Percentiles rank a stretch among this genome's conserved stretches.
phyloP scores from a whole-genome alignment of 2,329 filamentous ascomycete genomes.

The Monilinia polystroma region DNA sequence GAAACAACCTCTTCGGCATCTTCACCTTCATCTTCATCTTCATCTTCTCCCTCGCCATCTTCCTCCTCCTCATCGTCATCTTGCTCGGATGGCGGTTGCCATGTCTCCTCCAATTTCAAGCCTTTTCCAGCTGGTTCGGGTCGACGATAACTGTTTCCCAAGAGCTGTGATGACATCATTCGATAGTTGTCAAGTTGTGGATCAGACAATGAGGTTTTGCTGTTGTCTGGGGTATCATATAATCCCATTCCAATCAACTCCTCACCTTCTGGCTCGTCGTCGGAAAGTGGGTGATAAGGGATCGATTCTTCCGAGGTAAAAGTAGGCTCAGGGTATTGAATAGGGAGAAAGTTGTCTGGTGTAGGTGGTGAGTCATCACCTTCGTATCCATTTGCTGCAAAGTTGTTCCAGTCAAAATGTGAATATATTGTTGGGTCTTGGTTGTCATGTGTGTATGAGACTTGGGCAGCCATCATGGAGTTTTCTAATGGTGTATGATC shows the following conservation, averaged over 20 bases:
- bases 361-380: slow-evolving; percentile 56
- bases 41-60: slow-evolving; percentile 30
- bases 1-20: not conserved
- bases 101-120: slow-evolving; percentile 78
- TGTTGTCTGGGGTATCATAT: slow-evolving; percentile 68
- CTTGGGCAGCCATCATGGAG: slow-evolving; percentile 22
- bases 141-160: slow-evolving; percentile 50
- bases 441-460: slow-evolving; percentile 26
- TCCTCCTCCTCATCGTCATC: slow-evolving; percentile 49
- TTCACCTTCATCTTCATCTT: not conserved
- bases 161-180: slow-evolving; percentile 51
- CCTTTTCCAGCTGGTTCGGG: slow-evolving; percentile 63
- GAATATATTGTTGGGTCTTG: slow-evolving; percentile 37
- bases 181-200: slow-evolving; percentile 54
- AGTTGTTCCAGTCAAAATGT: slow-evolving; percentile 48
- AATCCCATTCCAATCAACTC: slow-evolving; percentile 80
- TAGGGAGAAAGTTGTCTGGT: slow-evolving; percentile 56
- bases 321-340: slow-evolving; percentile 49
- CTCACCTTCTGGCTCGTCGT: slow-evolving; percentile 61
- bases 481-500: slow-evolving; percentile 23
- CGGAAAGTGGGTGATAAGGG: slow-evolving; percentile 51
- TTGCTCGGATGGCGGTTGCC: slow-evolving; percentile 61
- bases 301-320: slow-evolving; percentile 51
- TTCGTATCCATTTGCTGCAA: slow-evolving; percentile 47
- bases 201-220: slow-evolving; percentile 44